Conservation (phyloP, 108 stramenopile genomes). For the Fistulifera solaris region DNA sequence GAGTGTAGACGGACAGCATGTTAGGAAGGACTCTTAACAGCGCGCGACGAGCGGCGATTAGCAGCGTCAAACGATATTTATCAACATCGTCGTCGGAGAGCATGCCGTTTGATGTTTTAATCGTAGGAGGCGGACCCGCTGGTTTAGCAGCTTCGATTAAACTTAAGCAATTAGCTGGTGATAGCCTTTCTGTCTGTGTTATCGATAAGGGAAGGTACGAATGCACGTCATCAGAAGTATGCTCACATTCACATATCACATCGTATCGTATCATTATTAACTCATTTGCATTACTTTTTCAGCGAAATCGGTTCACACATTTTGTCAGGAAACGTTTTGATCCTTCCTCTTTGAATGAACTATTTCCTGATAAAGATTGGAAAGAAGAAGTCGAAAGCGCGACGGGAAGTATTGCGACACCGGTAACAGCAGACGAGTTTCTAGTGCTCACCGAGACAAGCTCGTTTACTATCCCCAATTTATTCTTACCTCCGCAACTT, state of each 20-base stretch:
- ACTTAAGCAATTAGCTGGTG: conserved; percentile 89
- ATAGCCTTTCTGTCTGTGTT: conserved; percentile 89
- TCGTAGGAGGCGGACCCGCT: conserved; percentile 88
- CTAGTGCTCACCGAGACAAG: conserved; percentile 52
- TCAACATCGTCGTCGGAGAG: no score
- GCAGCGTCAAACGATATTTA: no score
- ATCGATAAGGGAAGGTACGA: conserved; percentile 87
- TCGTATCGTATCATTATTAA: no score
- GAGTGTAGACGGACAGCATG: no score
- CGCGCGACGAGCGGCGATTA: no score
- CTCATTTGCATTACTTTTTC: no score
- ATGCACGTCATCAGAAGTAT: conserved; percentile 2
- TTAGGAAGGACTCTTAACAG: no score
- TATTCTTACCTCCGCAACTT: conserved; percentile 76
- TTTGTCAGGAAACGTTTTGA: conserved; percentile 98
- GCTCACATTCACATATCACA: no score
- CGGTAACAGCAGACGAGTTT: conserved; percentile 85
- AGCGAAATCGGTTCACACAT: conserved; percentile 97
- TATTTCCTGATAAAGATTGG: conserved; percentile 87
- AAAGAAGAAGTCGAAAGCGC: conserved; percentile 41
- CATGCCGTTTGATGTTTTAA: conserved; percentile 86
- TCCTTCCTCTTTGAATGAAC: conserved; percentile 91
- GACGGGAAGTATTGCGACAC: conserved; percentile 65
- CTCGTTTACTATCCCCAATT: conserved; percentile 55
- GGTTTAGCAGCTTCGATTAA: conserved; percentile 94